Conservation (phyloP, 192 early-diverging fungal species). For the Dissophora ornata region DNA sequence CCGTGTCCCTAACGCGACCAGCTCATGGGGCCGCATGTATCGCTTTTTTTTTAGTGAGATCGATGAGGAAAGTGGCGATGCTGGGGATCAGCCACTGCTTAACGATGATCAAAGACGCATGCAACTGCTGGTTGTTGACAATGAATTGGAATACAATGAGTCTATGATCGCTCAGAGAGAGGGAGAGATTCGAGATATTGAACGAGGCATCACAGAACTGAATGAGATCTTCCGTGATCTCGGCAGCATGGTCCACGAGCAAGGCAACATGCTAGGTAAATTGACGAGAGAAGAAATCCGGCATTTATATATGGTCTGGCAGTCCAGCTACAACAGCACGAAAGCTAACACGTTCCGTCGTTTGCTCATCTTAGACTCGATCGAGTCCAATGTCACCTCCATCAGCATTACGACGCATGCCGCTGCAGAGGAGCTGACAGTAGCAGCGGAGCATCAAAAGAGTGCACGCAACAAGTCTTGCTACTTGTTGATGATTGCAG, state of each 20-base stretch:
- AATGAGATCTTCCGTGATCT: conserved; percentile 98
- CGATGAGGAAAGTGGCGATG: conserved; percentile 51
- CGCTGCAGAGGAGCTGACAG: conserved; percentile 83
- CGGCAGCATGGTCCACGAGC: conserved; percentile 95
- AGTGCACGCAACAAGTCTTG: conserved; percentile 82
- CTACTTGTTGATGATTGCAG: conserved; percentile 81
- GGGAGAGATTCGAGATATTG: conserved; percentile 90
- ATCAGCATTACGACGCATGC: conserved; percentile 80
- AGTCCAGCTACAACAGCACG: no score
- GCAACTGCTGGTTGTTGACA: conserved; percentile 83
- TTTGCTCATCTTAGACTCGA: conserved; percentile 27
- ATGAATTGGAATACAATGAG: conserved; percentile 96
- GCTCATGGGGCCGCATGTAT: no score
- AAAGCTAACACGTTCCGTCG: no score
- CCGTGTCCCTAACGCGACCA: no score
- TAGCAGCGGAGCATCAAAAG: conserved; percentile 82
- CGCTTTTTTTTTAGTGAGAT: no score
- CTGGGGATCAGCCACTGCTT: conserved; percentile 71
- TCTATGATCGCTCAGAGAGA: conserved; percentile 93
- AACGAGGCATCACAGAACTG: conserved; percentile 91
- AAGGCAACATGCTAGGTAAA: conserved; percentile 89
- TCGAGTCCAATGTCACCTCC: conserved; percentile 88
- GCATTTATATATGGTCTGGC: no score
- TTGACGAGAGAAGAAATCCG: background rate
- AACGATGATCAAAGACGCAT: conserved; percentile 64